Evolutionary conservation across 2,329 filamentous ascomycete species (phyloP), one percentile per base, ranked within the genome.

Genomic region (Arthrinium phaeospermum): DNA sequence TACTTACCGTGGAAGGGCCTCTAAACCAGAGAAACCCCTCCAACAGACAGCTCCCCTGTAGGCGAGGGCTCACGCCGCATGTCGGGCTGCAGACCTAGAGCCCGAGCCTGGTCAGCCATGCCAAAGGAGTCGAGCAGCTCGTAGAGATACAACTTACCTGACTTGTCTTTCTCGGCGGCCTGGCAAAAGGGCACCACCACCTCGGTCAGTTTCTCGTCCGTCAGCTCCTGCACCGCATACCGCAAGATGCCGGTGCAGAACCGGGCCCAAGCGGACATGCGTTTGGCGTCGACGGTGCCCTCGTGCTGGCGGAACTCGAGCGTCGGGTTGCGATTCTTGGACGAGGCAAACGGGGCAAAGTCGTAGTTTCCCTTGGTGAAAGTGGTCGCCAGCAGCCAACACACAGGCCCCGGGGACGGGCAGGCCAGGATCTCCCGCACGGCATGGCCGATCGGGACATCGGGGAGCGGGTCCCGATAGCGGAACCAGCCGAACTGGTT

Each of bases 291-390:
- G 53, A 34, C 14, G 6, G 53, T 57, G 27, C 53, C 53, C 27
- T 57, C 53, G 14, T 57, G 53, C 27, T 57, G 53, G 12, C 53
- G 53, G 53, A 57, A 57, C 53, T 57, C 53, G 27, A 57, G 27
- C 14, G 53, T 57, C 6, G 53, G 53, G 27, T 57, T 57, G 27
- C 0, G 5, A 10, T 13, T 10, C 3, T 19, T 22, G 46, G 19
- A 4, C 27, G 19, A 10, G 51, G 13, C 51, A 4, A 57, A 30
- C 2, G 3, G 27, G 2, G 4, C 8, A 27, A 57, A 34, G 27
- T 57, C 3, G 53, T 57, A 57, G 27, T 57, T 57, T 14, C 10
- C 53, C 14, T 19, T 8, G 24, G 24, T 8, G 27, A 10, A 19
- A 14, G 4, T 22, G 27, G 53, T 57, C 12, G 27, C 14, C 53